These are phyloP conservation scores for Naganishia sp. DNA, from an alignment of 1,284 basidiomycete genomes.

Conservation along the genomic window DNA sequence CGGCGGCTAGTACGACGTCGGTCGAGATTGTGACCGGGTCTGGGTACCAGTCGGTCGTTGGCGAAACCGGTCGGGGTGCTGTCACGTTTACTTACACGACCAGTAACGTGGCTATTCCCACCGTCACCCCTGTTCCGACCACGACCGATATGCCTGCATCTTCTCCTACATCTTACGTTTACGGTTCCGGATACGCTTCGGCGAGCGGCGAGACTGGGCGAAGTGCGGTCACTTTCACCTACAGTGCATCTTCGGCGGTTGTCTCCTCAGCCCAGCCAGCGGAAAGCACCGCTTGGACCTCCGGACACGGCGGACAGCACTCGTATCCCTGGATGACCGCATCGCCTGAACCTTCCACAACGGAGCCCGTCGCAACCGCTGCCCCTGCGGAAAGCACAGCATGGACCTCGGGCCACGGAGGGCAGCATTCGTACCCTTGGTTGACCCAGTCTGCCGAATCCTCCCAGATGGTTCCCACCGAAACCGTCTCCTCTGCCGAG, in stretches of 20 bases:
- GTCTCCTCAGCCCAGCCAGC: constrained; percentile 9
- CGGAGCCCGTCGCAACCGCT: constrained; percentile 5
- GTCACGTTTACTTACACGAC: constrained; percentile 24
- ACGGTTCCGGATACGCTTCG: constrained; percentile 23
- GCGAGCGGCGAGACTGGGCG: constrained; percentile 21
- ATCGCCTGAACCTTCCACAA: not conserved
- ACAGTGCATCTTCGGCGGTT: not conserved
- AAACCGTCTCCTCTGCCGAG: not conserved
- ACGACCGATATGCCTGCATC: not conserved
- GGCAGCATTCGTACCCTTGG: constrained; percentile 34
- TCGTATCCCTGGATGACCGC: constrained; percentile 31
- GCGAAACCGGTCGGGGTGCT: constrained; percentile 21
- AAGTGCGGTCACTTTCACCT: constrained; percentile 29
- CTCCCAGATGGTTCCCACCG: not conserved
- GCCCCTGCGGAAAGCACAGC: constrained; percentile 10
- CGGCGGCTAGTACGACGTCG: not conserved
- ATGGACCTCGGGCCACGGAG: constrained; percentile 15
- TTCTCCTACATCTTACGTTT: constrained; percentile 13
- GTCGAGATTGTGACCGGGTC: constrained; percentile 7
- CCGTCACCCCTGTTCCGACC: not conserved
- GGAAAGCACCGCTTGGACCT: not conserved
- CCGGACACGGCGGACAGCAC: constrained; percentile 29
- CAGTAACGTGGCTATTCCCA: constrained; percentile 13
- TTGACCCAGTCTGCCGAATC: constrained; percentile 12
- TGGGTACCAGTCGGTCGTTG: constrained; percentile 9